Evolutionary conservation across 2,329 filamentous ascomycete species (phyloP), one percentile per base, ranked within the genome.

Genomic region (Thielaviopsis punctulata): DNA sequence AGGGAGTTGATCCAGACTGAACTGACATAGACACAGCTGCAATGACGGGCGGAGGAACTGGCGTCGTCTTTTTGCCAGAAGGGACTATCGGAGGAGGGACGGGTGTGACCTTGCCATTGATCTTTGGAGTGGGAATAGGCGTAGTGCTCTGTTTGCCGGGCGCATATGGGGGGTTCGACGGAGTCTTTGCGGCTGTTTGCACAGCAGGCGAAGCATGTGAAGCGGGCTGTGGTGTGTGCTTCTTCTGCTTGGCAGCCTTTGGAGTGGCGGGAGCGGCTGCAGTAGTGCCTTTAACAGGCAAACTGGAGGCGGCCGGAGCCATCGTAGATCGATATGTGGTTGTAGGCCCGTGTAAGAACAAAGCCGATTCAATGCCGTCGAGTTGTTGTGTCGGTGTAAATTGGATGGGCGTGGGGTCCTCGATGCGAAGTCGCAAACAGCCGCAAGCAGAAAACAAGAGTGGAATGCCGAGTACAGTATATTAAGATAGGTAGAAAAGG

Each of bases 131-230:
- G 6, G 50, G 53, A n/a, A 52, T 52, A 23, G 53, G 53, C n/a
- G 53, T 55, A 4, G 50, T 55, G 46, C 53, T 52, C 12, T 52
- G 18, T 15, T 30, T 41, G 21, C 53, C 53, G 9, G 47, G 47
- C 48, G 52, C 21, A 22, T 55, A 55, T 19, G 53, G 48, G 12
- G 25, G 27, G 19, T 50, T 47, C 2, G 53, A 51, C 4, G 53
- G 53, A 4, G 50, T 55, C n/a, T 41, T 41, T 5, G n/a, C 10
- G 2, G n/a, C 5, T 6, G 5, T 5, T 10, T 27, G 25, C 25
- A 27, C 36, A 19, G n/a, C 5, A 41, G n/a, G 36, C 15, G 36
- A 41, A 36, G 13, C 30, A 15, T 36, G 30, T 36, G 30, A 36
- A n/a, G 49, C 41, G 23, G 49, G 49, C n/a, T 48, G n/a, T 39